Evolutionary conservation across 495 filamentous ascomycete species (phyloP).

Genomic region (Trichoderma asperelloides): DNA sequence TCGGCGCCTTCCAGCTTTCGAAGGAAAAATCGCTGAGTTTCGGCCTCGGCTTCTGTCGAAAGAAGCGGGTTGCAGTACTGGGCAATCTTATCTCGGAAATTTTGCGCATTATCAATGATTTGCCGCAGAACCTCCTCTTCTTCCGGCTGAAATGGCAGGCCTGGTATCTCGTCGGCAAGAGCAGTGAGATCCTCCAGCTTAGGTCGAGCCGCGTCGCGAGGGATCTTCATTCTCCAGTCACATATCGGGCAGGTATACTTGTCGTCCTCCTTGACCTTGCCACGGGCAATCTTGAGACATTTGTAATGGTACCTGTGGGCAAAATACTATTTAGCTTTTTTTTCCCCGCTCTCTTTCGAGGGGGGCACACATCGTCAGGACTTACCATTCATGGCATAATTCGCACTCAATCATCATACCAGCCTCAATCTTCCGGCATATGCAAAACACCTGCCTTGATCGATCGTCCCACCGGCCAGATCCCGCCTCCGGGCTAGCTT

Average conservation of each 20-base stretch:
- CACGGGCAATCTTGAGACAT: conserved; percentile 94
- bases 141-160: conserved; percentile 89
- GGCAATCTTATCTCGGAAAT: conserved; percentile 76
- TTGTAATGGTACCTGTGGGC: conserved; percentile 82
- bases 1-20: conserved; percentile 98
- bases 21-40: conserved; percentile 90
- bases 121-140: conserved; percentile 77
- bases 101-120: conserved; percentile 74
- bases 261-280: conserved; percentile 96
- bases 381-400: conserved; percentile 92
- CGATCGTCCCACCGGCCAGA: conserved; percentile 40
- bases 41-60: conserved; percentile 74
- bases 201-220: conserved; percentile 91
- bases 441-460: conserved; percentile 84
- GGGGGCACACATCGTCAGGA: conserved; percentile 7
- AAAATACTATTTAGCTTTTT: not conserved
- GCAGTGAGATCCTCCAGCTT: conserved; percentile 85
- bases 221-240: conserved; percentile 95
- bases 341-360: not conserved
- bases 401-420: conserved; percentile 99
- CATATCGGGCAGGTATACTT: conserved; percentile 98
- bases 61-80: conserved; percentile 71
- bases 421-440: conserved; percentile 85
- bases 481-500: conserved; percentile 65
- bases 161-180: conserved; percentile 79